Evolutionary conservation across 2,329 filamentous ascomycete species (phyloP).

Genomic region (Plenodomus biglobosus): DNA sequence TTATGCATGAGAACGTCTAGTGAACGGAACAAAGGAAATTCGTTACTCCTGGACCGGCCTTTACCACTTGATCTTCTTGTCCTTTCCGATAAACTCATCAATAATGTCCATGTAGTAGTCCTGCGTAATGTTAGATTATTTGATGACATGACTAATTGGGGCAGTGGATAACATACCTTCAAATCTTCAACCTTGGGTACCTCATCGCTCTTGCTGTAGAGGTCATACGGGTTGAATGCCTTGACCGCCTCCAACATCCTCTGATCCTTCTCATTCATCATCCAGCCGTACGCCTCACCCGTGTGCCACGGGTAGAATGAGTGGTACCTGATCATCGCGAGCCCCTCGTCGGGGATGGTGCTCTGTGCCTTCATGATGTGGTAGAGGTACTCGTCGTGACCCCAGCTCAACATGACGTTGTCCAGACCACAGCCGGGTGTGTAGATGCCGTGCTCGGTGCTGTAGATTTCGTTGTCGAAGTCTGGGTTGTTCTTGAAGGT

Average conservation of each 20-base stretch:
- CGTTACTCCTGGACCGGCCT: neutral
- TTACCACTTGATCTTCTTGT: slow-evolving; percentile 70
- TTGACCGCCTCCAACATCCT: slow-evolving; percentile 77
- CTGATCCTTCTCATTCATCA: slow-evolving; percentile 82
- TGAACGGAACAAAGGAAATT: slow-evolving; percentile 3
- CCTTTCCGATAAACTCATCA: slow-evolving; percentile 68
- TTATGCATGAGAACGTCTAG: neutral
- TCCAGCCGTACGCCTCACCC: slow-evolving; percentile 74
- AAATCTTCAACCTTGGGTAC: slow-evolving; percentile 74
- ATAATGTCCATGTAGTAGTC: slow-evolving; percentile 75
- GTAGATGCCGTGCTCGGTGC: slow-evolving; percentile 79
- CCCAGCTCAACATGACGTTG: slow-evolving; percentile 88
- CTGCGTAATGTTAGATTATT: slow-evolving; percentile 41
- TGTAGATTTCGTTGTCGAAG: slow-evolving; percentile 68
- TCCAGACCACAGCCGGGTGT: slow-evolving; percentile 75
- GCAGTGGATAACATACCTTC: slow-evolving; percentile 57
- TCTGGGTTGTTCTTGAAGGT: slow-evolving; percentile 80
- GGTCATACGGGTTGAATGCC: slow-evolving; percentile 87
- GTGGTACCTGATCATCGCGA: slow-evolving; percentile 93
- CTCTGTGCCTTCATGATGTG: slow-evolving; percentile 82
- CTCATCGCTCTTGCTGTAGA: slow-evolving; percentile 89
- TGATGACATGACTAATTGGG: neutral
- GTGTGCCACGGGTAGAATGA: slow-evolving; percentile 92
- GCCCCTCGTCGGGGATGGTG: slow-evolving; percentile 73
- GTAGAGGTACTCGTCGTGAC: slow-evolving; percentile 86